Evolutionary conservation across 164 flowering plant species (phyloP), one percentile per base, ranked within the genome.

Genomic region (Akebia trifoliata): DNA sequence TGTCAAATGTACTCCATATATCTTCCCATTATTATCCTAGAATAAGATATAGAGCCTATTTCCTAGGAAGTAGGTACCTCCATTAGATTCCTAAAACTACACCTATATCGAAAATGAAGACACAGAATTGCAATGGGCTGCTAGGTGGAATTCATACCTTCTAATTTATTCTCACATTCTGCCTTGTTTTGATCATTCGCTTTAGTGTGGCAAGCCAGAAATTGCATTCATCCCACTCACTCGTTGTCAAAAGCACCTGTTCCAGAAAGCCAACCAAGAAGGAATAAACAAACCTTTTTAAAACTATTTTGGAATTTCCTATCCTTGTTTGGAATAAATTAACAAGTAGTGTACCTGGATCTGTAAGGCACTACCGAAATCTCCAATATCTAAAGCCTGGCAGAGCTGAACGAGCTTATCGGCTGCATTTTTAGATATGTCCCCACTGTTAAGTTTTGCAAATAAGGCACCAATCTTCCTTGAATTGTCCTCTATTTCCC

Each of bases 171-270:
- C 93, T 87, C 56, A 73, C 80, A 63, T 49, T 84, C 59, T 90
- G 97, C 74, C 86, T 81, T 11, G 81, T 74, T 76, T 87, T 93
- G 62, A 93, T 86, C 99, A 93, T 93, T 57, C 99, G 81, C 65
- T 93, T 93, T 5, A 93, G 85, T 25, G 94, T 74, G 18, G 92
- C 87, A 54, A 93, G 77, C 99, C 99, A 93, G 73, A 79, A 93
- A 78, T 78, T 83, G 85, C 99, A 93, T 59, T 93, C 99, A 43
- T 93, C 99, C 99, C 99, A 93, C 37, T 90, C 99, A 36, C 87
- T 93, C 0, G 96, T 86, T 9, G 99, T 93, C 42, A 93, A 81
- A 47, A 60, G 78, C 1, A 93, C 90, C 99, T 93, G 73, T 44
- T 57, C 21, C 51, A 35, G 22, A 30, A 25, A 21, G 28, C 15